Evolutionary conservation across 768 basidiomycete genomes (phyloP).

Genomic region (Tulasnella sp.): DNA sequence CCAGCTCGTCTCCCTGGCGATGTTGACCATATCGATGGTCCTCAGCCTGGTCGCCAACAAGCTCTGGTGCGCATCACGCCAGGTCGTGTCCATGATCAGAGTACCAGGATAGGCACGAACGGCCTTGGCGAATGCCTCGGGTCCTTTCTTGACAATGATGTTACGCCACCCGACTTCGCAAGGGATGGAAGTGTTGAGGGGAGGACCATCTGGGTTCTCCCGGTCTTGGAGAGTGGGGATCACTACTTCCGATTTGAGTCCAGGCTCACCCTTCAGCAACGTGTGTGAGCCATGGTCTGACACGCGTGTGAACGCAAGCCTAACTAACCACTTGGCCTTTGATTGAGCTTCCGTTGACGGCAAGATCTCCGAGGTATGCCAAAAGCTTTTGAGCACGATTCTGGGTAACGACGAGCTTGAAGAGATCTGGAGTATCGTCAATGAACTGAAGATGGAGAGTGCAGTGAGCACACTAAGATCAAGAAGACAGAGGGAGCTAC

Average conservation of each 20-base stretch:
- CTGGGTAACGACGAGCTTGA: slow-evolving; percentile 94
- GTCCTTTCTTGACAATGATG: slow-evolving; percentile 95
- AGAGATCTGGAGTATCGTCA: slow-evolving; percentile 98
- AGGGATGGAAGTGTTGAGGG: slow-evolving; percentile 69
- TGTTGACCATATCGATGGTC: slow-evolving; percentile 95
- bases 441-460: slow-evolving; percentile 56
- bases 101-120: slow-evolving; percentile 92
- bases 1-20: slow-evolving; percentile 93
- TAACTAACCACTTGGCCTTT: slow-evolving; percentile 67
- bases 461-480: neutral
- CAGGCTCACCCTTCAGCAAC: slow-evolving; percentile 65
- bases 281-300: neutral
- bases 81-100: slow-evolving; percentile 97
- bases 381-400: slow-evolving; percentile 97
- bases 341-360: slow-evolving; percentile 96
- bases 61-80: slow-evolving; percentile 99
- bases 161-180: slow-evolving; percentile 93
- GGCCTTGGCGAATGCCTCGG: slow-evolving; percentile 96
- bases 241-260: slow-evolving; percentile 77
- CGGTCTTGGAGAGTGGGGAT: slow-evolving; percentile 71
- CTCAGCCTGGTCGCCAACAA: slow-evolving; percentile 91
- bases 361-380: slow-evolving; percentile 92
- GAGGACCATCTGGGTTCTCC: slow-evolving; percentile 59
- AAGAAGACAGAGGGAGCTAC: slow-evolving; percentile 9
- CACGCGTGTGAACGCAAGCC: neutral